Conservation (phyloP, 2,329 filamentous ascomycete genomes). For the Pseudogymnoascus destructans region DNA sequence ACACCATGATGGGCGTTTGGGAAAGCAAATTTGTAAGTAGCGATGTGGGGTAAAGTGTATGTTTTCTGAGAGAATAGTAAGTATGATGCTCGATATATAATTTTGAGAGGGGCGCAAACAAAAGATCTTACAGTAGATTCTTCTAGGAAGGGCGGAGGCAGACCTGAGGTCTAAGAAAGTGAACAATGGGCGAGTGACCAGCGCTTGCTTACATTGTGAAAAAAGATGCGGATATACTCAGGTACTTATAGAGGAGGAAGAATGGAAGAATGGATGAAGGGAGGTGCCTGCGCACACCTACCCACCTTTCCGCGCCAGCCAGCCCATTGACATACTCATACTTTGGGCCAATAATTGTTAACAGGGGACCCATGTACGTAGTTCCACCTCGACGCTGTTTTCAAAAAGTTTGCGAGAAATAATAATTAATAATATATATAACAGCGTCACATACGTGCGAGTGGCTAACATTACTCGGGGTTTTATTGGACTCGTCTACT, state of each 20-base stretch:
- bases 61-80: background rate
- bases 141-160: background rate
- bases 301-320: background rate
- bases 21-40: background rate
- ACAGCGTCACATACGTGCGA: too few species aligned
- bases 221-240: background rate
- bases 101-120: background rate
- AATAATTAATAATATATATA: too few species aligned
- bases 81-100: background rate
- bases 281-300: background rate
- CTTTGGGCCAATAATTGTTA: too few species aligned
- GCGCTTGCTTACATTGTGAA: conserved; percentile 1
- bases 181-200: conserved; percentile 5
- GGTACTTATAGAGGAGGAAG: conserved; percentile 5
- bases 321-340: background rate
- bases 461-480: too few species aligned
- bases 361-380: too few species aligned
- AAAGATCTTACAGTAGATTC: background rate
- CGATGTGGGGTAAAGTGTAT: background rate
- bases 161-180: background rate
- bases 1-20: background rate
- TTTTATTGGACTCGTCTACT: too few species aligned
- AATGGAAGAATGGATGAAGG: background rate
- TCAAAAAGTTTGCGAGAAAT: too few species aligned
- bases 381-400: too few species aligned